Percentiles rank a stretch among this genome's conserved stretches.
These are phyloP conservation scores for Aristolochia californica DNA, from an alignment of 164 flowering plant genomes.

Conservation along the genomic window DNA sequence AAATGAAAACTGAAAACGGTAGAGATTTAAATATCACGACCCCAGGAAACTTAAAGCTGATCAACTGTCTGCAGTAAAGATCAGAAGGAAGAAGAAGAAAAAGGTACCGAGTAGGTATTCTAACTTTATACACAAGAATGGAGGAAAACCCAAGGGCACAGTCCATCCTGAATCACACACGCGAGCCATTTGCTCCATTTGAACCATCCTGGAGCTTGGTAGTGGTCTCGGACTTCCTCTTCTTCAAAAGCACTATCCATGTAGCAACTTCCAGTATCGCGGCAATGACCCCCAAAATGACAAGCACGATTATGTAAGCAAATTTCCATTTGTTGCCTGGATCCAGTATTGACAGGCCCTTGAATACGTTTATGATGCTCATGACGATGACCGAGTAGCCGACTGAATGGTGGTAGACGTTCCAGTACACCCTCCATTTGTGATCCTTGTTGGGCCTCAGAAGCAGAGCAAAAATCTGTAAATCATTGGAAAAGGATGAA, in stretches of 20 bases:
- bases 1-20: too few species aligned
- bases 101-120: too few species aligned
- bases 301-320: slow-evolving; percentile 33
- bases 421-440: slow-evolving; percentile 67
- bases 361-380: slow-evolving; percentile 61
- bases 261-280: slow-evolving; percentile 46
- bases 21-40: too few species aligned
- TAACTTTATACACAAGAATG: not conserved
- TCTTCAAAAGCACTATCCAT: slow-evolving; percentile 50
- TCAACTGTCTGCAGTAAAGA: too few species aligned
- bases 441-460: slow-evolving; percentile 66
- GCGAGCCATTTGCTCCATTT: slow-evolving; percentile 6
- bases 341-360: slow-evolving; percentile 48
- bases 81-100: too few species aligned
- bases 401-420: slow-evolving; percentile 59
- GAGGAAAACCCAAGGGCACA: not conserved
- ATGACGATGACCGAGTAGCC: slow-evolving; percentile 61
- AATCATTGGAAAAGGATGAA: too few species aligned
- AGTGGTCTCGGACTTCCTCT: slow-evolving; percentile 33
- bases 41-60: too few species aligned
- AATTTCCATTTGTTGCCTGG: slow-evolving; percentile 45
- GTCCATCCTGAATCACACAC: too few species aligned
- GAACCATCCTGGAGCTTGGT: slow-evolving; percentile 33
- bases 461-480: slow-evolving; percentile 56
- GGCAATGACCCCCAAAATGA: slow-evolving; percentile 36